Evolutionary conservation across 2,329 filamentous ascomycete species (phyloP).

Genomic region (Monascus ruber): DNA sequence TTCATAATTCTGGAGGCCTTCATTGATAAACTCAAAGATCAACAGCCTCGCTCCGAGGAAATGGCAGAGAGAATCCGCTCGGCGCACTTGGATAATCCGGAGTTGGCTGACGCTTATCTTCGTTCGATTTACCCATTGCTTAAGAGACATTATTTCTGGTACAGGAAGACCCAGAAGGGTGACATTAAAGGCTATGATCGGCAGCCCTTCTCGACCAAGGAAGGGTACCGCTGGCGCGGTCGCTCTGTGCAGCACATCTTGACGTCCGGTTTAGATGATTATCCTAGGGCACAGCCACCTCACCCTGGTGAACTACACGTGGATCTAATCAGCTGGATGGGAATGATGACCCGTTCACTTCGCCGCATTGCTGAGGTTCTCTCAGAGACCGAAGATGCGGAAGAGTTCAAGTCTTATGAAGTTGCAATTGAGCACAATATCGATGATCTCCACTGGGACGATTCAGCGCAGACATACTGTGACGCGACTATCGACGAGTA

Average conservation of each 20-base stretch:
- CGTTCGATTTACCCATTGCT: constrained; percentile 73
- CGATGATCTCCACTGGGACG: constrained; percentile 86
- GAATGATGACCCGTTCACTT: constrained; percentile 86
- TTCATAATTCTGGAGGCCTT: constrained; percentile 82
- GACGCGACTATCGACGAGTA: constrained; percentile 93
- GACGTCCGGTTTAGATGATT: constrained; percentile 91
- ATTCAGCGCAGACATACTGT: constrained; percentile 71
- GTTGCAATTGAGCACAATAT: constrained; percentile 75
- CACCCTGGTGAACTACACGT: constrained; percentile 93
- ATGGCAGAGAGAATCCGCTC: constrained; percentile 43
- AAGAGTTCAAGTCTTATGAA: constrained; percentile 59
- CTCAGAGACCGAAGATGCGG: constrained; percentile 63
- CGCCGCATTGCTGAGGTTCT: constrained; percentile 66
- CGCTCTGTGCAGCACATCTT: constrained; percentile 77
- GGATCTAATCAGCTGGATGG: constrained; percentile 92
- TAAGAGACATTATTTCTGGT: constrained; percentile 87
- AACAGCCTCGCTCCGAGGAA: constrained; percentile 11
- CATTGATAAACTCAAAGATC: constrained; percentile 59
- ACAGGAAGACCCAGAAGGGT: constrained; percentile 79
- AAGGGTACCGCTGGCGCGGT: constrained; percentile 91
- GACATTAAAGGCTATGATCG: constrained; percentile 88
- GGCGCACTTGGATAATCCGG: constrained; percentile 55
- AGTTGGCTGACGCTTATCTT: constrained; percentile 60
- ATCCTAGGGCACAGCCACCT: constrained; percentile 83
- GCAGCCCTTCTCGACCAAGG: constrained; percentile 74